These are phyloP conservation scores for Aspergillus nidulans DNA, from an alignment of 495 filamentous ascomycete species.

Conservation along the genomic window DNA sequence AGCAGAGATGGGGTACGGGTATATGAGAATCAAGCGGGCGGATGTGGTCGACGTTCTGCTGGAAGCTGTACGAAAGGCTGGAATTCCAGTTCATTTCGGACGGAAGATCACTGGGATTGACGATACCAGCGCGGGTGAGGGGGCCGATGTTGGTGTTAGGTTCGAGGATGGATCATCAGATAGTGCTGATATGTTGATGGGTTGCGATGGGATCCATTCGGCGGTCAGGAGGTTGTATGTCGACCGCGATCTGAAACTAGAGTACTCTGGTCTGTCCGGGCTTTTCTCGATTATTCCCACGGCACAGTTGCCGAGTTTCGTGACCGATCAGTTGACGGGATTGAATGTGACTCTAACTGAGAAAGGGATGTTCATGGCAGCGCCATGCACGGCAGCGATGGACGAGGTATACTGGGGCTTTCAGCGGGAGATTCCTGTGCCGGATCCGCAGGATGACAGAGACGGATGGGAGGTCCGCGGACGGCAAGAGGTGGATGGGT, in stretches of 20 bases:
- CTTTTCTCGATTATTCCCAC: constrained; percentile 1
- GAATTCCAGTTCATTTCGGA: constrained; percentile 22
- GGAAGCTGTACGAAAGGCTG: constrained; percentile 15
- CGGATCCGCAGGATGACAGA: constrained; percentile 16
- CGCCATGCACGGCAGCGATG: constrained; percentile 24
- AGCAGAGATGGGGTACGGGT: constrained; percentile 27
- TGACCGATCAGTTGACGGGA: constrained; percentile 6
- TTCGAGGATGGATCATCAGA: constrained; percentile 29
- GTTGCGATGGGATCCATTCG: constrained; percentile 55
- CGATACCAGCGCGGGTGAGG: no score
- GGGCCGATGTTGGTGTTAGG: constrained; percentile 13
- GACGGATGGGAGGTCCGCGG: constrained; percentile 42
- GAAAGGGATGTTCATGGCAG: constrained; percentile 47
- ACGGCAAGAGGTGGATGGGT: constrained; percentile 33
- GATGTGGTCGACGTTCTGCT: constrained; percentile 28
- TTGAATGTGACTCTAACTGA: constrained; percentile 42
- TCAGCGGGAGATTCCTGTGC: constrained; percentile 18
- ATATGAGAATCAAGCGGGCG: constrained; percentile 30
- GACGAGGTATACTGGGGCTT: constrained; percentile 30
- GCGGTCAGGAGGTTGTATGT: constrained; percentile 27
- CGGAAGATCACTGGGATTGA: constrained; percentile 17
- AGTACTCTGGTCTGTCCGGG: constrained; percentile 30
- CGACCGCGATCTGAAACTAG: constrained; percentile 24
- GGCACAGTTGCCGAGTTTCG: background rate
- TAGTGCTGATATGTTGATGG: constrained; percentile 49